Evolutionary conservation across 306 rosid species (phyloP), one percentile per base, ranked within the genome.

Genomic region (Carpinus viminea): DNA sequence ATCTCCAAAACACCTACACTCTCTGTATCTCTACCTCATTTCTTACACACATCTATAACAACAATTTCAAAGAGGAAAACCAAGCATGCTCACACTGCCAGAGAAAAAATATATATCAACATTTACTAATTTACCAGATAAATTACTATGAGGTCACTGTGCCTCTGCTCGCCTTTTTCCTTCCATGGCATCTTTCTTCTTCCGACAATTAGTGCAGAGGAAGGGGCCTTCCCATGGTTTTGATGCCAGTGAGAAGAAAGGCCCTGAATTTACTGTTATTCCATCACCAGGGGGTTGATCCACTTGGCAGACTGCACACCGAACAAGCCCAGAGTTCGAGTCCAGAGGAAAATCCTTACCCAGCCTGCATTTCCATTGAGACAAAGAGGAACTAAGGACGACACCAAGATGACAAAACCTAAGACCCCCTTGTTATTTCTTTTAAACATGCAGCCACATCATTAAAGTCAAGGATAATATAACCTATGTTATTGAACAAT

Each of bases 181-280:
- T 90, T 95, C 99, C 96, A 93, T 93, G 73, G 98, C 99, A 56
- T 94, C 98, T 88, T 92, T 94, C 89, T 92, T 94, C 81, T 78
- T 92, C 72, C 89, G 87, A 83, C 97, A 94, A 72, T 76, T 87
- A 20, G 91, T 47, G 70, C 98, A 94, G 85, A 94, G 96, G 83
- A 94, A 93, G 41, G 96, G 98, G 12, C 99, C 98, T 88, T 93
- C 98, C 95, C 97, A 93, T 34, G 95, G 95, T 59, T 90, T 92
- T n/a, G 99, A 89, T 26, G 97, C 85, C 8, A 92, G 91, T 12
- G 95, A 86, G 81, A 90, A 93, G 75, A 93, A 95, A 76, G 97
- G 91, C 36, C 90, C 97, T 7, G 96, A 89, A 54, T 92, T 92
- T 77, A 90, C 92, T 4, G 94, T 84, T 83, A 91, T 76, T 70